Percentiles rank a stretch among this genome's conserved stretches.
phyloP scores from a whole-genome alignment of 2,329 filamentous ascomycete species.

The Colletotrichum orchidophilum region DNA sequence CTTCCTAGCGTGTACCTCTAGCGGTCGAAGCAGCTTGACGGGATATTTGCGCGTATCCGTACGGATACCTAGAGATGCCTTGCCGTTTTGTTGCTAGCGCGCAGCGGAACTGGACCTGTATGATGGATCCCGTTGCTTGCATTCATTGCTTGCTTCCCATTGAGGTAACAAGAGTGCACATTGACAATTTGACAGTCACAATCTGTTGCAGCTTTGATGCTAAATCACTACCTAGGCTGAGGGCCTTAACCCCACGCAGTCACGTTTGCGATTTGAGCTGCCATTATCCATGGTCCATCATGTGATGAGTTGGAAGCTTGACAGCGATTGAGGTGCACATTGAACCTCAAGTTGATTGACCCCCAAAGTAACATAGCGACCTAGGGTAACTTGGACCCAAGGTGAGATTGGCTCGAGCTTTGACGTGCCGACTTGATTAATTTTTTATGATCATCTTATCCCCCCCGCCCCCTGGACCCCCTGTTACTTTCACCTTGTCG shows the following conservation, averaged over 20 bases:
- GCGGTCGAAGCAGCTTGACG: constrained; percentile 8
- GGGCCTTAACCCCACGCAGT: background rate
- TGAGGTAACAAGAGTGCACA: background rate
- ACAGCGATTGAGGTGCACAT: too few species aligned
- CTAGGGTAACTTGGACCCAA: background rate
- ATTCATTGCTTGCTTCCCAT: background rate
- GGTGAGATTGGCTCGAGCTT: constrained; percentile 9
- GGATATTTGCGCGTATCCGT: background rate
- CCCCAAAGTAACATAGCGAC: background rate
- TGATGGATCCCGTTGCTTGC: background rate
- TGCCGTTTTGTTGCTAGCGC: background rate
- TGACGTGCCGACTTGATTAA: constrained; percentile 6
- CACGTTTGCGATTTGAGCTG: background rate
- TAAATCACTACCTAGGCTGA: background rate
- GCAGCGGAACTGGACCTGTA: background rate
- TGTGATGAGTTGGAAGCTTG: background rate
- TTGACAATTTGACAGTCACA: background rate
- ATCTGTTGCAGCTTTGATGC: background rate
- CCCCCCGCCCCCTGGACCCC: background rate
- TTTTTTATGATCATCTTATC: background rate
- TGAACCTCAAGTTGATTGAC: background rate
- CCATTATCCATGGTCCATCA: too few species aligned
- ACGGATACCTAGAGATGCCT: background rate
- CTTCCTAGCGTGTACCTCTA: constrained; percentile 19
- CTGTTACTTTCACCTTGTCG: background rate